A percentile compares a stretch with the other conserved stretches of the same genome.
Evolutionary conservation across 257 asterid species (phyloP).

Genomic region (Plantago ovata): DNA sequence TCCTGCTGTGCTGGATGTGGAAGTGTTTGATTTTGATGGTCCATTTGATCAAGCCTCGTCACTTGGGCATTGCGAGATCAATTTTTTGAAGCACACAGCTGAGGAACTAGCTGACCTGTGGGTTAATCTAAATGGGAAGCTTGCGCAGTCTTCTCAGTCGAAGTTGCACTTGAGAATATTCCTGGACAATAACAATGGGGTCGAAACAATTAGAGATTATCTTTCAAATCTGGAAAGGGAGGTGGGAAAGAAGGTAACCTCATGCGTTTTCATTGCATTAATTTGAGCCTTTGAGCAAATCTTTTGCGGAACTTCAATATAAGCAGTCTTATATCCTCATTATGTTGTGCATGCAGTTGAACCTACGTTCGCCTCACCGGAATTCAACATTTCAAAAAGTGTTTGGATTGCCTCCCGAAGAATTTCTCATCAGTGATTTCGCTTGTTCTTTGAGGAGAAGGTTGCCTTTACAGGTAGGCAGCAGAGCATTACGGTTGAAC

Average conservation of each 20-base stretch:
- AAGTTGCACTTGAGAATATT: conserved; percentile 81
- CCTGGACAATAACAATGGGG: conserved; percentile 83
- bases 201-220: conserved; percentile 82
- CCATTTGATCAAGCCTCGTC: conserved; percentile 72
- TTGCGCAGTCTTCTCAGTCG: conserved; percentile 70
- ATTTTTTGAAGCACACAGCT: conserved; percentile 78
- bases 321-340: neutral
- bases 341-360: conserved; percentile 50
- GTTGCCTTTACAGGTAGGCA: conserved; percentile 96
- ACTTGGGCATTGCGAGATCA: conserved; percentile 85
- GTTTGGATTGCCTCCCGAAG: conserved; percentile 88
- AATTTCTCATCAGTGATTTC: conserved; percentile 81
- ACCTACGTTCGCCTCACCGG: conserved; percentile 76
- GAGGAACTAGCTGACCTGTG: conserved; percentile 80
- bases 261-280: neutral
- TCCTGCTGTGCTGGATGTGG: conserved; percentile 80
- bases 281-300: neutral
- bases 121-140: conserved; percentile 87
- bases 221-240: conserved; percentile 80
- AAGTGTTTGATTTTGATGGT: conserved; percentile 83
- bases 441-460: conserved; percentile 82
- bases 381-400: conserved; percentile 69
- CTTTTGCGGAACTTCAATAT: conserved; percentile 2
- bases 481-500: neutral
- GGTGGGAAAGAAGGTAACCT: conserved; percentile 83